Conservation (phyloP, 2,329 filamentous ascomycete genomes). For the Aspergillus flavus region DNA sequence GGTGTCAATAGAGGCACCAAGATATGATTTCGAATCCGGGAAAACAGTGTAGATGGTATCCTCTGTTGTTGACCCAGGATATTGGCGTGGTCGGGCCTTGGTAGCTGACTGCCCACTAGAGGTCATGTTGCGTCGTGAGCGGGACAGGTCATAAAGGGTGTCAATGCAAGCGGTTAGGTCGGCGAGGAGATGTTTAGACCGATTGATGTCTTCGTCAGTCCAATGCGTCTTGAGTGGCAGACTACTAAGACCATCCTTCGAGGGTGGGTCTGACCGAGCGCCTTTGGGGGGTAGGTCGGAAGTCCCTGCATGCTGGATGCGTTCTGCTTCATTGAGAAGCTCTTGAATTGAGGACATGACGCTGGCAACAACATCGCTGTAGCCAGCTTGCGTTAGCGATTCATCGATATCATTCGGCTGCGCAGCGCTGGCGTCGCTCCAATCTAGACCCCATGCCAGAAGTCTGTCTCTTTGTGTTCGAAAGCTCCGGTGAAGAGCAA, state of each 20-base stretch:
- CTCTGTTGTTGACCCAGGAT: constrained; percentile 28
- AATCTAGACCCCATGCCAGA: constrained; percentile 67
- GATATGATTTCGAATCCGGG: constrained; percentile 34
- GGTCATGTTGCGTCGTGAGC: constrained; percentile 51
- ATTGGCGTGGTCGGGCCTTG: constrained; percentile 25
- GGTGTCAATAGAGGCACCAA: constrained; percentile 41
- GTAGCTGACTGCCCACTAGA: constrained; percentile 31
- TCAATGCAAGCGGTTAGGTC: constrained; percentile 66
- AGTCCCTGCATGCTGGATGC: constrained; percentile 53
- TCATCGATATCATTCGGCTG: constrained; percentile 64
- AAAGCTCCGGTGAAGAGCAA: constrained; percentile 61
- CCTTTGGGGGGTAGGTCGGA: constrained; percentile 41
- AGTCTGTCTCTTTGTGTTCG: constrained; percentile 66
- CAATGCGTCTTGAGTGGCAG: constrained; percentile 44
- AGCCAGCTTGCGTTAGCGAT: constrained; percentile 62
- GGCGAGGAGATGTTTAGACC: constrained; percentile 60
- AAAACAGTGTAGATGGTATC: constrained; percentile 27
- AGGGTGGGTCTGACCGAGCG: constrained; percentile 32
- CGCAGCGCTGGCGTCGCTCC: constrained; percentile 63
- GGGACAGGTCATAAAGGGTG: constrained; percentile 65
- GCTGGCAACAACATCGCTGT: constrained; percentile 65
- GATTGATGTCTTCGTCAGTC: constrained; percentile 55
- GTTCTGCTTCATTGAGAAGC: constrained; percentile 63
- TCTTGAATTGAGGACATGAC: constrained; percentile 67
- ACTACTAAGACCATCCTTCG: constrained; percentile 34